Evolutionary conservation across 2,329 filamentous ascomycete genomes (phyloP).

Genomic region (Bisporella sp.): DNA sequence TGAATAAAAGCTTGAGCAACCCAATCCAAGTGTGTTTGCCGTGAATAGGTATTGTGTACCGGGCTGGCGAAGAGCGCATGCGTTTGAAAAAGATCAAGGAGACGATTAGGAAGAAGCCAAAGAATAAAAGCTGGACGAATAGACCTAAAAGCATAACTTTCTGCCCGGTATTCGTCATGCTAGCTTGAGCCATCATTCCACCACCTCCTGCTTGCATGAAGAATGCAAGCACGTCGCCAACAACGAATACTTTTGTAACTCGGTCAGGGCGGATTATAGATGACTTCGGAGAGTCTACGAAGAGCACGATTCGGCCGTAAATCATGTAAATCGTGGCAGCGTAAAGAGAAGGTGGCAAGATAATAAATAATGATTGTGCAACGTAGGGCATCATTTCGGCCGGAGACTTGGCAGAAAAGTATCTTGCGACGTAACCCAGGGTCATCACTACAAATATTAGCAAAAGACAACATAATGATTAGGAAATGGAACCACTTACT

Average conservation of each 20-base stretch:
- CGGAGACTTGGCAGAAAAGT: slow-evolving; percentile 16
- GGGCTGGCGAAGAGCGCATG: not conserved
- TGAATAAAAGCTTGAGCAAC: slow-evolving; percentile 33
- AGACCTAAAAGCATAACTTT: slow-evolving; percentile 32
- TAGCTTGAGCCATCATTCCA: slow-evolving; percentile 11
- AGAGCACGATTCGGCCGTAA: slow-evolving; percentile 20
- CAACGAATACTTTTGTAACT: slow-evolving; percentile 49
- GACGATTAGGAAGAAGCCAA: slow-evolving; percentile 36
- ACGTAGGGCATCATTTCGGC: slow-evolving; percentile 27
- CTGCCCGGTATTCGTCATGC: not conserved
- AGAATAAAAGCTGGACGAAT: slow-evolving; percentile 40
- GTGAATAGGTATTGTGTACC: not conserved
- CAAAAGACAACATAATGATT: not conserved
- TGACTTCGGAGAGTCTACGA: slow-evolving; percentile 10
- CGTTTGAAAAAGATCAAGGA: slow-evolving; percentile 4
- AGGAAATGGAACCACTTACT: slow-evolving; percentile 3
- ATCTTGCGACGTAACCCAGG: slow-evolving; percentile 11
- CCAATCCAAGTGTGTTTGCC: slow-evolving; percentile 22
- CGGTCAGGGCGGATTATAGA: slow-evolving; percentile 34
- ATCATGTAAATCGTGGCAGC: slow-evolving; percentile 27
- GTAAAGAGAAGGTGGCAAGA: slow-evolving; percentile 26
- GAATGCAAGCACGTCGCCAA: slow-evolving; percentile 47
- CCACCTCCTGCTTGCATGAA: slow-evolving; percentile 36
- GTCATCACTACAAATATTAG: slow-evolving; percentile 16
- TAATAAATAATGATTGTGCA: slow-evolving; percentile 19